These are phyloP conservation scores for Backusella liffmaniae DNA, from an alignment of 192 early-diverging fungal genomes.

Conservation along the genomic window DNA sequence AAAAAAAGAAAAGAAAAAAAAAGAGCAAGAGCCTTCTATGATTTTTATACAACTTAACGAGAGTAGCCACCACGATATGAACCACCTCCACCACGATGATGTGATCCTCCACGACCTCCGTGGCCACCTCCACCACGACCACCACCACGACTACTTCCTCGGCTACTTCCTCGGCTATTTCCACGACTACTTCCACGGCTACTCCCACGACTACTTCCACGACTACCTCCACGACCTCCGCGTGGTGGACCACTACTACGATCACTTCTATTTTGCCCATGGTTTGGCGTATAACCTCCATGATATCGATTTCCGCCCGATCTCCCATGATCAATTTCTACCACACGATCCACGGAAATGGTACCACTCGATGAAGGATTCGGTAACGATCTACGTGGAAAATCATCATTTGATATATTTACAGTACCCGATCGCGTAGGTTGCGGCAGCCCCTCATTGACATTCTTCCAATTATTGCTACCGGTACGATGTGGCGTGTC, in stretches of 20 bases:
- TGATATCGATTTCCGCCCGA: neutral
- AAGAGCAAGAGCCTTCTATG: too few species aligned
- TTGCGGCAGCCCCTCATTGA: neutral
- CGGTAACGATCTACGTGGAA: neutral
- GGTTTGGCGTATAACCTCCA: neutral
- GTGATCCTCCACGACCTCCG: neutral
- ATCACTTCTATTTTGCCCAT: neutral
- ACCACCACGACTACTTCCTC: neutral
- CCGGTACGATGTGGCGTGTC: neutral
- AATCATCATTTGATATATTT: neutral
- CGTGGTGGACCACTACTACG: neutral
- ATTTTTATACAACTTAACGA: too few species aligned
- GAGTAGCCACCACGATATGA: too few species aligned
- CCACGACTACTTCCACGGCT: neutral
- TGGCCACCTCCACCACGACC: neutral
- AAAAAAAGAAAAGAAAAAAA: too few species aligned
- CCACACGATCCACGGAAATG: neutral
- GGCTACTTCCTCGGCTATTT: neutral
- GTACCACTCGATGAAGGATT: neutral
- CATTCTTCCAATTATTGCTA: neutral
- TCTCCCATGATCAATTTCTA: neutral
- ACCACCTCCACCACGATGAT: too few species aligned
- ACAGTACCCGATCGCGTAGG: conserved; percentile 10
- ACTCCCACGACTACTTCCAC: neutral
- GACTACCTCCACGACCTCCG: neutral